Evolutionary conservation across 495 filamentous ascomycete species (phyloP), one percentile per base, ranked within the genome.

Genomic region (Neurospora hispaniola): DNA sequence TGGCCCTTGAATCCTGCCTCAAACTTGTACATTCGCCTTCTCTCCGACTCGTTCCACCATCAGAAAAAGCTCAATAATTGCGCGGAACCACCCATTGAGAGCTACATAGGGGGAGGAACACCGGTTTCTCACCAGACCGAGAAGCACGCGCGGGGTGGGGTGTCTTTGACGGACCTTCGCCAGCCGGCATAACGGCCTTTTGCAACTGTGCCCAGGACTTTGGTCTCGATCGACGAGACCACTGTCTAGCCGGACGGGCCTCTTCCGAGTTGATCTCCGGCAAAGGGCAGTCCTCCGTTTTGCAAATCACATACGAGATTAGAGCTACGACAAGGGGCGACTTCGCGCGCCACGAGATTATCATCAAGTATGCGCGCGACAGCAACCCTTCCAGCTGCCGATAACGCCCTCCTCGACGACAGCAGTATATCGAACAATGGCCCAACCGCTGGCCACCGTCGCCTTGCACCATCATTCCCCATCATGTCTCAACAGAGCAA

Each of bases 121-220:
- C 31, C 27, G 38, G 46, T 42, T 39, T 44, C 48, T 40, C 35
- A 54, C 71, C 69, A 69, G 20, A 70, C 69, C 71, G 23, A 66
- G 54, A 66, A 66, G 12, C 54, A 66, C 54, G 54, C 27, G 54
- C 27, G 54, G 14, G 74, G 75, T 74, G 76, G 74, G 71, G 77
- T 77, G 73, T 78, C 81, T 84, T 88, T 89, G 80, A 90, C 90
- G 89, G 88, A 89, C 85, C 84, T 84, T 82, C 82, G 77, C 82
- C 87, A 84, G 85, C 79, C 84, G 81, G 78, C 78, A 78, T 77
- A 81, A 80, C 82, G 85, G 84, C 82, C 82, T 84, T 84, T 85
- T 84, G 85, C 87, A 84, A 87, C 83, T 81, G 84, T 85, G 82
- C 85, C 86, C 85, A 88, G 84, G 88, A 87, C 85, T 83, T 76